Evolutionary conservation across 805 yeast genomes (phyloP), one percentile per base, ranked within the genome.

Genomic region (Candida morakotiae): DNA sequence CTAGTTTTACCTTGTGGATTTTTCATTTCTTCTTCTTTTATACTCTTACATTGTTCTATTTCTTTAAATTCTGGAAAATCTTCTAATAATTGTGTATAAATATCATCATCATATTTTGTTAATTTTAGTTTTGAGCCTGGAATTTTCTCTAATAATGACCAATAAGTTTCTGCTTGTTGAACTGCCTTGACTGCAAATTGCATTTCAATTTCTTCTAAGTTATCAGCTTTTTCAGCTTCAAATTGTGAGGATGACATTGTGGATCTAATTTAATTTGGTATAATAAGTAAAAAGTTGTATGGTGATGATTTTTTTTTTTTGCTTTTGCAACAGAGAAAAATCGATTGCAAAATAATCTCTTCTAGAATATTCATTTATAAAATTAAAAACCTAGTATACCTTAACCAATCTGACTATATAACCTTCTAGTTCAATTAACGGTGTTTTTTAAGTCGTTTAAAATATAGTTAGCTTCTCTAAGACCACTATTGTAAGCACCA

Each of bases 141-240:
- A 39, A 88, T 67, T 48, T 78, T 77, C 40, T 75, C 74, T 38
- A 93, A 64, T 41, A 93, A 62, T 33, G 73, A 71, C 96, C 96
- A 93, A 74, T 91, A 93, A 1, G 96, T 82, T 56, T 87, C 95
- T 41, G 95, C 93, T 60, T 93, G 98, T 62, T 77, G 81, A 13
- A 93, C 98, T 4, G 98, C 98, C 64, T 84, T 87, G 42, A 93
- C 98, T 28, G 98, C 98, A 56, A 93, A 93, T 68, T 93, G 98
- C 73, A 80, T 87, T 64, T 93, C 98, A 54, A 93, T 87, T 37
- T 56, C 58, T 64, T 91, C 98, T 52, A 87, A 71, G 69, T 93
- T 93, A 44, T 93, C 96, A 31, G 98, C 97, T 41, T 72, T 75
- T 54, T 93, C 96, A 14, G 98, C 89, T 53, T 83, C 77, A 56